Evolutionary conservation across 768 basidiomycete genomes (phyloP).

Genomic region (Pleurotus tuber-regium): DNA sequence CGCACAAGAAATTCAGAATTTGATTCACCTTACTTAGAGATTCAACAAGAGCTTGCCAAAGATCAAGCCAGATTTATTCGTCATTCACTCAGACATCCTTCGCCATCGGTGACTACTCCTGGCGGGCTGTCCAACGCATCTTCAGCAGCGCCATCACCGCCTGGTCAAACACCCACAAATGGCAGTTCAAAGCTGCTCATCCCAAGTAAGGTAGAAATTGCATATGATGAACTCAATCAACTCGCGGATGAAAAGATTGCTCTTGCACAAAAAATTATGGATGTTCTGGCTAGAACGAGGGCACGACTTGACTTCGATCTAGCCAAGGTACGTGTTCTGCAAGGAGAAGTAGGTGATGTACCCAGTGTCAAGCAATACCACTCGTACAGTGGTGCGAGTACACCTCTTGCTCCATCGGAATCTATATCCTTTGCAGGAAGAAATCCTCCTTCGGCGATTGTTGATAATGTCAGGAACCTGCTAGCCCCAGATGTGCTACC

Average conservation of each 20-base stretch:
- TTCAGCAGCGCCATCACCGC: neutral
- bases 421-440: too few relatives aligned
- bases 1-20: neutral
- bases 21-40: constrained; percentile 24
- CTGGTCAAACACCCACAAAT: constrained; percentile 20
- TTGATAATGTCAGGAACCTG: constrained; percentile 1
- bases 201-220: constrained; percentile 30
- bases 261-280: constrained; percentile 39
- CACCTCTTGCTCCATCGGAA: neutral
- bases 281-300: constrained; percentile 36
- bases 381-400: constrained; percentile 1
- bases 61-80: constrained; percentile 38
- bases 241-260: constrained; percentile 36
- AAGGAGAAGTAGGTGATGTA: constrained; percentile 26
- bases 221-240: constrained; percentile 34
- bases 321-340: constrained; percentile 33
- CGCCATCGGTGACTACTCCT: constrained; percentile 9
- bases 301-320: constrained; percentile 44
- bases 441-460: constrained; percentile 19
- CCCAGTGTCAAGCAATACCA: constrained; percentile 8
- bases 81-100: constrained; percentile 26
- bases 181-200: constrained; percentile 22
- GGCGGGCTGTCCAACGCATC: constrained; percentile 10
- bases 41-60: constrained; percentile 36
- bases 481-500: constrained; percentile 8